Base-by-base conservation (phyloP, 2,329 filamentous ascomycete genomes). In the Teratosphaeria epicoccoides region DNA sequence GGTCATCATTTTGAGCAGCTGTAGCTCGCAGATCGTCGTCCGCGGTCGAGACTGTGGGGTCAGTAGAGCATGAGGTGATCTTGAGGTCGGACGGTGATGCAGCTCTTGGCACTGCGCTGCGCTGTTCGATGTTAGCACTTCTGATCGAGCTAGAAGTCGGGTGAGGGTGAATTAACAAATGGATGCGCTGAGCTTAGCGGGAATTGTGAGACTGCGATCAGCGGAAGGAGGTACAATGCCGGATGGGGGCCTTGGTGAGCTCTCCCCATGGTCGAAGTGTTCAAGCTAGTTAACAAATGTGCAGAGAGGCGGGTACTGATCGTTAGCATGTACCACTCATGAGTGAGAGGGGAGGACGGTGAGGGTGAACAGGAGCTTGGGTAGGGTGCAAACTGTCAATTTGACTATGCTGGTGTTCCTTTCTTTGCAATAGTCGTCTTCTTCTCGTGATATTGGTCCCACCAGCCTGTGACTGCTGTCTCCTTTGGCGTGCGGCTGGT, bases 181-280 rank as follows among this genome's bases (percentile, higher is more conserved):
- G 63, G 62, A 49, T 57, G 55, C 47, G 61, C 61, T 22, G 51
- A 58, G 46, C 55, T 59, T 25, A 52, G 48, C 44, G 57, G 54
- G 22, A 59, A 55, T 58, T 65, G 63, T 51, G 52, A 45, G 46
- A 58, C 49, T 33, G 52, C 55, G 49, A 64, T 63, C 57, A 66
- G 60, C 51, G 59, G 46, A 46, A 65, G 57, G 24, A 60, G 44
- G 52, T 55, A 51, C 43, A 50, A 51, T 50, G 55, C 58, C 49
- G 52, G 46, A 9, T 49, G 50, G 52, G 51, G 52, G 49, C 23
- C 50, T 24, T 47, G 52, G 49, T 40, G 33, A 40, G 46, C 47
- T 47, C 28, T 52, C 50, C 46, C 51, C 59, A 63, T 62, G 23
- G 44, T 46, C 7, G 25, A 24, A 46, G 24, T 14, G 44, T 28